phyloP scores from a whole-genome alignment of 23 red algal species.

The Gracilaria vermiculophylla region DNA sequence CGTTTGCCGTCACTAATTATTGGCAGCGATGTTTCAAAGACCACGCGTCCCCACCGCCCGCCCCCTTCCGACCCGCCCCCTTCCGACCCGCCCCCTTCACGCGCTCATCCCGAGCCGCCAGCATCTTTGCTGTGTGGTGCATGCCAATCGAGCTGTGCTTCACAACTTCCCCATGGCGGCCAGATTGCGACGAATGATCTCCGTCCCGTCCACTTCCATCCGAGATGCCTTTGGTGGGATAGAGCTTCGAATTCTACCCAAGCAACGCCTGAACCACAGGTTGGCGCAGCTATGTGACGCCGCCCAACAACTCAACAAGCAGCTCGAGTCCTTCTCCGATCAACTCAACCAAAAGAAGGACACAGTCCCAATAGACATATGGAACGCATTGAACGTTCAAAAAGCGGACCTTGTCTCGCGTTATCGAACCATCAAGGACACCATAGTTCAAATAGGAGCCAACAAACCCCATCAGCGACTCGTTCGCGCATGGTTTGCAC shows the following conservation, averaged over 20 bases:
- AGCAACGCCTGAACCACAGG: neutral
- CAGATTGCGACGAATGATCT: neutral
- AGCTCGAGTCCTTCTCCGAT: neutral
- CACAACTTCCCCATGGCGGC: neutral
- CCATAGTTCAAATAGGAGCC: neutral
- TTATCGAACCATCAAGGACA: neutral
- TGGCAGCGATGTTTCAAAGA: no score
- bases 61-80: no score
- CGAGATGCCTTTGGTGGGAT: neutral
- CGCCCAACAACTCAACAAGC: neutral
- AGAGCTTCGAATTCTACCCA: neutral
- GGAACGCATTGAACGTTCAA: neutral
- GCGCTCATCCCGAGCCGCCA: no score
- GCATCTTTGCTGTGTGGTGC: no score
- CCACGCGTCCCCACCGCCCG: no score
- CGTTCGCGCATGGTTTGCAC: slow-evolving; percentile 18
- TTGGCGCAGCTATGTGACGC: slow-evolving; percentile 2
- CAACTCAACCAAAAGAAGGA: slow-evolving; percentile 18
- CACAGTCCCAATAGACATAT: neutral
- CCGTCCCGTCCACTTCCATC: neutral
- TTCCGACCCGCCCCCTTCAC: no score
- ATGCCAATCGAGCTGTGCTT: no score
- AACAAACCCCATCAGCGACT: neutral
- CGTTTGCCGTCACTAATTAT: no score
- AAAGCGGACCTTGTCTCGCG: neutral